Percentiles rank a stretch among this genome's conserved stretches.
Conservation (phyloP, 306 rosid species). For the Quercus engelmannii region DNA sequence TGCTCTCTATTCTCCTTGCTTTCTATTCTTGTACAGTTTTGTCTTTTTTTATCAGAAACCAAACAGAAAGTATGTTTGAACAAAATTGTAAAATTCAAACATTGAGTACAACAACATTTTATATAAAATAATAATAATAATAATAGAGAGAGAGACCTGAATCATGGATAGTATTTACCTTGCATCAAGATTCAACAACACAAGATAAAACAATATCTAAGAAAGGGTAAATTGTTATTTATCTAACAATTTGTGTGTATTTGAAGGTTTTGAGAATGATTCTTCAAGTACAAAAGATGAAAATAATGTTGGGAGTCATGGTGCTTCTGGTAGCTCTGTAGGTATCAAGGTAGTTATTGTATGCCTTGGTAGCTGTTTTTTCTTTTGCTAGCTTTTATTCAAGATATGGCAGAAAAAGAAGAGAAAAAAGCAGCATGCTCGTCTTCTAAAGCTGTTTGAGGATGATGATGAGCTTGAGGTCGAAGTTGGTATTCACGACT, state of each 20-base stretch:
- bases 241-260: not conserved
- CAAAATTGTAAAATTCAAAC: no score
- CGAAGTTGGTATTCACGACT: slow-evolving; percentile 80
- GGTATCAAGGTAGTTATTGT: slow-evolving; percentile 47
- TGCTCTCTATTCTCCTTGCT: no score
- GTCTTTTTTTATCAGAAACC: no score
- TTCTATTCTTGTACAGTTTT: no score
- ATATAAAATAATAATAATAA: no score
- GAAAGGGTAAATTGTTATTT: not conserved
- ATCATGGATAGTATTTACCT: no score
- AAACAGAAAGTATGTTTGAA: no score
- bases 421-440: slow-evolving; percentile 81
- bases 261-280: slow-evolving; percentile 43
- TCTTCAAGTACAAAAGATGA: slow-evolving; percentile 35
- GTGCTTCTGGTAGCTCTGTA: slow-evolving; percentile 35
- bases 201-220: no score
- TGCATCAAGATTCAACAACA: no score
- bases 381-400: slow-evolving; percentile 48
- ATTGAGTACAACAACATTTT: no score
- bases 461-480: slow-evolving; percentile 93
- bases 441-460: slow-evolving; percentile 82
- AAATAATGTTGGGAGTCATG: slow-evolving; percentile 29
- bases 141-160: no score
- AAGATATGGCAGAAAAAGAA: slow-evolving; percentile 83
- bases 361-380: slow-evolving; percentile 38